Percentiles rank a stretch among this genome's conserved stretches.
Conservation (phyloP, 768 basidiomycete species). For the Mycena albidolilacea region DNA sequence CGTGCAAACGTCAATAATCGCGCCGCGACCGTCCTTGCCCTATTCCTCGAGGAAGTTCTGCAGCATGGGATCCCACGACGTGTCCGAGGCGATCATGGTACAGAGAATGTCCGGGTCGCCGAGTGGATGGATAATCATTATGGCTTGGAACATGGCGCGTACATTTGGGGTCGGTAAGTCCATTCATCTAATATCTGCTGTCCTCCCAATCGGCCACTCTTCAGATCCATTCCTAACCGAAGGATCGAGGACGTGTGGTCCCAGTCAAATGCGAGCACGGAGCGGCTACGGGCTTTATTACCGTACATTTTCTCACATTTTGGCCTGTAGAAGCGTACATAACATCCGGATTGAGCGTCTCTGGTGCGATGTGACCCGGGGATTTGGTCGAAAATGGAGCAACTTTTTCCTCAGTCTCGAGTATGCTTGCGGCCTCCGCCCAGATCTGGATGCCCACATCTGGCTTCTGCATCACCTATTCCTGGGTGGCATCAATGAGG, state of each 20-base stretch:
- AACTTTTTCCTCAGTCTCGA: slow-evolving; percentile 50
- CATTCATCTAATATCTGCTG: too few relatives aligned
- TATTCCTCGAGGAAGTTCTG: slow-evolving; percentile 9
- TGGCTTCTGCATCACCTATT: slow-evolving; percentile 51
- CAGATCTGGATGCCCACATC: slow-evolving; percentile 18
- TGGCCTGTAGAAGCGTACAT: slow-evolving; percentile 40
- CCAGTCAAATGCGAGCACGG: too few relatives aligned
- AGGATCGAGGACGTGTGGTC: too few relatives aligned
- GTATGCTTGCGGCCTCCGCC: slow-evolving; percentile 43
- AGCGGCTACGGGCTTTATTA: too few relatives aligned
- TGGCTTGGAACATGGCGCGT: slow-evolving; percentile 48
- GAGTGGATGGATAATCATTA: slow-evolving; percentile 45
- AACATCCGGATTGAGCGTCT: too few relatives aligned
- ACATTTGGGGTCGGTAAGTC: slow-evolving; percentile 55
- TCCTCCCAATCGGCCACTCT: too few relatives aligned
- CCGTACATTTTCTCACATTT: too few relatives aligned
- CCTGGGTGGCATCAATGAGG: slow-evolving; percentile 44
- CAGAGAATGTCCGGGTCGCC: slow-evolving; percentile 52
- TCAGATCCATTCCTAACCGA: not conserved
- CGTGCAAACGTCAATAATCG: slow-evolving; percentile 21
- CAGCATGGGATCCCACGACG: slow-evolving; percentile 13
- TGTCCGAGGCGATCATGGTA: slow-evolving; percentile 29
- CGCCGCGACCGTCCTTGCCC: slow-evolving; percentile 14
- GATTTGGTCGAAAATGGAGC: slow-evolving; percentile 52
- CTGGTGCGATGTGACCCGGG: slow-evolving; percentile 40